Percentiles rank a stretch among this genome's conserved stretches.
These are phyloP conservation scores for Pelargonium fulgidum DNA, from an alignment of 441 rosid species.

Conservation along the genomic window DNA sequence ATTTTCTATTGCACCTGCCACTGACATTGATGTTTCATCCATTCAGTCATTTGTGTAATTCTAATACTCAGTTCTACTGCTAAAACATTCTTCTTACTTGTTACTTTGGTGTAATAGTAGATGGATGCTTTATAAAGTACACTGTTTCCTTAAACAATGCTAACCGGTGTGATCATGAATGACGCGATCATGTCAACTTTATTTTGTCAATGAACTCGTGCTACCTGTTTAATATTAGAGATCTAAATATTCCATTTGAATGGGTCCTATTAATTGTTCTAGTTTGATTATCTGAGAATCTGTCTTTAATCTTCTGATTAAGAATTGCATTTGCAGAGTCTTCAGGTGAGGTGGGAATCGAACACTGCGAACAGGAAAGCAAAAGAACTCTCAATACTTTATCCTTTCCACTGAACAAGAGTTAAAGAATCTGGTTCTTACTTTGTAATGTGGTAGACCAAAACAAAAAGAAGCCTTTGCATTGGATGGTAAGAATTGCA, in stretches of 20 bases:
- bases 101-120: background rate
- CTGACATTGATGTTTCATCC: too few species aligned
- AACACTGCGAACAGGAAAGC: background rate
- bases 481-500: constrained; percentile 6
- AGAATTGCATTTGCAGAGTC: background rate
- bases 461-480: background rate
- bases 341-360: constrained; percentile 4
- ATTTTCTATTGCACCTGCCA: too few species aligned
- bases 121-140: background rate
- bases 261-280: background rate
- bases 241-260: background rate
- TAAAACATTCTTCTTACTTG: background rate
- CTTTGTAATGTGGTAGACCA: constrained; percentile 3
- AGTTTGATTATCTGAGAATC: background rate
- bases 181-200: background rate
- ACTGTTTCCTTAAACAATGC: background rate
- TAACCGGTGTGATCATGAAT: background rate
- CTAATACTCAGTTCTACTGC: background rate
- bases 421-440: background rate
- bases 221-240: background rate
- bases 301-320: background rate
- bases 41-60: background rate
- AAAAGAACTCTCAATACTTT: background rate
- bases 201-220: background rate
- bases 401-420: background rate